Base-by-base conservation (phyloP, 192 early-diverging fungal species). In the Coemansia sp. region DNA sequence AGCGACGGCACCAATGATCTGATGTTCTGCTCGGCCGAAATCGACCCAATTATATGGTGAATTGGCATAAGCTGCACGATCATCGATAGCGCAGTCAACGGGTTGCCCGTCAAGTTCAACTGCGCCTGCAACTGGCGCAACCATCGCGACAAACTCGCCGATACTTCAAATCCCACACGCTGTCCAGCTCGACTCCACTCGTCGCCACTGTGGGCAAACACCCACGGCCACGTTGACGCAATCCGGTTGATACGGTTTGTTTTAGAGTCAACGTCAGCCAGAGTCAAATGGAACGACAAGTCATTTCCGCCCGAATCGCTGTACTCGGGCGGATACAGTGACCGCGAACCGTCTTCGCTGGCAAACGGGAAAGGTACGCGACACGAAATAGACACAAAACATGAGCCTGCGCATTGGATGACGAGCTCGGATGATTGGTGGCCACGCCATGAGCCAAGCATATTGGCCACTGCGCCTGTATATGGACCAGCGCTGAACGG, bases 181-280 rank as follows among this genome's bases (percentile, higher is more conserved):
- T 37, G 26, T 27, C 27, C 51, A 11, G 37, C 25, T 17, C 29
- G 59, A 11, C 49, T 11, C 39, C 38, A 23, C 26, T 35, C 39
- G 38, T 25, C 65, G 49, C 7, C 60, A 27, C 48, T 61, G 52
- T 66, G 69, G 8, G 74, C 55, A 56, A 70, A 65, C 6, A 69
- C 68, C 71, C 77, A 80, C 48, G 77, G 77, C 77, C 77, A 80
- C 1, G 77, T 80, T 0, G 77, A 80, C 12, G 72, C 77, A 41
- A 80, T 74, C 14, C 68, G 62, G 23, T 64, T 31, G 45, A 67
- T 80, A 39, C 69, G 61, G 47, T 64, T 62, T 4, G 77, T 65
- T 48, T 65, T 62, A 0, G 56, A 12, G 12, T 80, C 77, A 4
- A 80, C 67, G 21, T 80, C 71, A n/a, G 77, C 77, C 57, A 80